Base-by-base conservation (phyloP, 1,284 basidiomycete genomes). In the Apiotrichum gamsii region DNA sequence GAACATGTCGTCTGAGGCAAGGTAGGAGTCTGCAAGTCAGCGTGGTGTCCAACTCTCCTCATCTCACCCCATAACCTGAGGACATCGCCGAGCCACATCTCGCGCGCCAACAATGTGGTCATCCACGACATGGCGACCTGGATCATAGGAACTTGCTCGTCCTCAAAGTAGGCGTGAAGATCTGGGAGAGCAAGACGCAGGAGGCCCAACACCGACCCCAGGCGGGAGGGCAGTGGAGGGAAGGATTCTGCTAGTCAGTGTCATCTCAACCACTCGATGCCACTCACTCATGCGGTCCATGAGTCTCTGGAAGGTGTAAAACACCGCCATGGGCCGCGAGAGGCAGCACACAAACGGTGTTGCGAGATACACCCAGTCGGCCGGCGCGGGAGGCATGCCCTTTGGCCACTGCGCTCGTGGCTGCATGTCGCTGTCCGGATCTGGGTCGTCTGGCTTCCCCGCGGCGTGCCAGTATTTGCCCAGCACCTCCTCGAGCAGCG, bases 71-170 rank as follows among this genome's bases (percentile, higher is more conserved):
- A 72, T 20, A 72, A 49, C 8, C 70, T 45, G 23, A 70, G 41
- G 5, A 72, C 64, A 46, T 70, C 66, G 3, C 61, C 61, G 8
- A 72, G 54, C 62, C 65, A 69, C 70, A 72, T 69, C 46, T 72
- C 70, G 19, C 60, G 60, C 4, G 64, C 55, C 29, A 72, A 53
- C 29, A 72, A 39, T 1, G 64, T 65, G 14, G 57, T 63, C 49
- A 70, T 60, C 70, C 70, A 72, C 43, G 61, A 62, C 48, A 66
- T 54, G 1, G 61, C 67, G 9, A 72, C 63, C 19, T 65, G 47
- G 8, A 61, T 52, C 52, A 67, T 67, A 2, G 65, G 65, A 2
- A 72, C 67, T 45, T 70, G 67, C 52, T 72, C 70, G 43, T 70
- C 67, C 45, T 72, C 70, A 44, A 69, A 72, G 54, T 68, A 72